Conservation (phyloP, 2,329 filamentous ascomycete genomes). For the Ciborinia camelliae region DNA sequence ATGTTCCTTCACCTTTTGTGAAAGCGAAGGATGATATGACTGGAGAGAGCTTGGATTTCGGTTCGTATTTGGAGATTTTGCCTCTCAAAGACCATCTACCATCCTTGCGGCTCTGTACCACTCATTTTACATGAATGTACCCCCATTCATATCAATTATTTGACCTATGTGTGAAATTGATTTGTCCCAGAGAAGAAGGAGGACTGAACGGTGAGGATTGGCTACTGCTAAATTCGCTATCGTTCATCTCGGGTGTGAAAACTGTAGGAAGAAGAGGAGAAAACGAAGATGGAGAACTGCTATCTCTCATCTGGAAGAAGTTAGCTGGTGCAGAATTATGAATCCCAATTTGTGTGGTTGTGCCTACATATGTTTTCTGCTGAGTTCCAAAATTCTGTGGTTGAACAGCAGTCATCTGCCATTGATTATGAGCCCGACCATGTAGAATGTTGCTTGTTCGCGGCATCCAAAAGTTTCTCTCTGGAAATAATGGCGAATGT, state of each 20-base stretch:
- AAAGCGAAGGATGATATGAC: background rate
- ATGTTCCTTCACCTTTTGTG: fast-evolving
- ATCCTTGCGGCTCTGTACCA: too few species aligned
- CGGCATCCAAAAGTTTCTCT: background rate
- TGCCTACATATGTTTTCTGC: background rate
- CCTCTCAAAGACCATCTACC: too few species aligned
- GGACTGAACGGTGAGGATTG: too few species aligned
- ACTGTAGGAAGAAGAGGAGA: too few species aligned
- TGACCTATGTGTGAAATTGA: background rate
- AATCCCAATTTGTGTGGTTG: background rate
- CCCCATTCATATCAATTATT: background rate
- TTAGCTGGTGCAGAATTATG: background rate
- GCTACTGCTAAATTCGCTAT: background rate
- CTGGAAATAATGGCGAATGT: background rate
- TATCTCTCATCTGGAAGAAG: background rate
- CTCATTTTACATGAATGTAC: background rate
- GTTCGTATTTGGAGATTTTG: background rate
- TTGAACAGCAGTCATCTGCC: too few species aligned
- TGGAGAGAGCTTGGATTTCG: background rate
- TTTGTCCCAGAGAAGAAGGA: background rate
- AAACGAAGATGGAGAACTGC: too few species aligned
- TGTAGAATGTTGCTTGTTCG: too few species aligned
- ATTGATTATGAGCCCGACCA: background rate
- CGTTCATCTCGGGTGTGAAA: background rate
- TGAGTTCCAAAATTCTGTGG: background rate